Conservation (phyloP, 164 flowering plant genomes). For the Liquidambar formosana region DNA sequence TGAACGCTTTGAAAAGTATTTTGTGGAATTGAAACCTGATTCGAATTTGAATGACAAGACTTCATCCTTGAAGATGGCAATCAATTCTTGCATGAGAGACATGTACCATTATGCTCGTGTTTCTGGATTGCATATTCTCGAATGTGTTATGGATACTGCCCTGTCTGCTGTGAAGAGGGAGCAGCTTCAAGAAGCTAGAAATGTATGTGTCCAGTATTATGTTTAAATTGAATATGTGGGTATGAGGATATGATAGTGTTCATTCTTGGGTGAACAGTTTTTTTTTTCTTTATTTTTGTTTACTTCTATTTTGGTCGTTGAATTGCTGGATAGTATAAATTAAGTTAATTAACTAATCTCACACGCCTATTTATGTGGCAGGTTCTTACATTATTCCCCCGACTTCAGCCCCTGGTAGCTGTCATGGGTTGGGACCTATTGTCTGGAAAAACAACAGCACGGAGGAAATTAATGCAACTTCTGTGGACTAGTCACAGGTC, state of each 20-base stretch:
- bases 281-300: background rate
- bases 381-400: conserved; percentile 83
- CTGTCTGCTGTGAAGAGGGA: conserved; percentile 75
- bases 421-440: conserved; percentile 98
- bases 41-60: conserved; percentile 19
- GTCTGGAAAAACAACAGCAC: conserved; percentile 68
- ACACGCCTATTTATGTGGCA: conserved; percentile 25
- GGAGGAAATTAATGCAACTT: conserved; percentile 76
- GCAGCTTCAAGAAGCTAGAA: conserved; percentile 78
- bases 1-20: conserved; percentile 45
- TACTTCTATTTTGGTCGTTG: no score
- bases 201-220: conserved; percentile 54
- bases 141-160: conserved; percentile 72
- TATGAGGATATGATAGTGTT: background rate
- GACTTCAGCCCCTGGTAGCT: conserved; percentile 88
- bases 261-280: conserved; percentile 3
- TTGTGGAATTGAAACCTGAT: conserved; percentile 31
- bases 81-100: conserved; percentile 70
- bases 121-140: conserved; percentile 74
- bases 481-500: conserved; percentile 83
- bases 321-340: background rate
- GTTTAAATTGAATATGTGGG: conserved; percentile 22
- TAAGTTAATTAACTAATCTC: background rate
- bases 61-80: conserved; percentile 28
- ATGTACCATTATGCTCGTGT: conserved; percentile 94